Evolutionary conservation across 192 early-diverging fungal species (phyloP).

Genomic region (Coemansia sp.): DNA sequence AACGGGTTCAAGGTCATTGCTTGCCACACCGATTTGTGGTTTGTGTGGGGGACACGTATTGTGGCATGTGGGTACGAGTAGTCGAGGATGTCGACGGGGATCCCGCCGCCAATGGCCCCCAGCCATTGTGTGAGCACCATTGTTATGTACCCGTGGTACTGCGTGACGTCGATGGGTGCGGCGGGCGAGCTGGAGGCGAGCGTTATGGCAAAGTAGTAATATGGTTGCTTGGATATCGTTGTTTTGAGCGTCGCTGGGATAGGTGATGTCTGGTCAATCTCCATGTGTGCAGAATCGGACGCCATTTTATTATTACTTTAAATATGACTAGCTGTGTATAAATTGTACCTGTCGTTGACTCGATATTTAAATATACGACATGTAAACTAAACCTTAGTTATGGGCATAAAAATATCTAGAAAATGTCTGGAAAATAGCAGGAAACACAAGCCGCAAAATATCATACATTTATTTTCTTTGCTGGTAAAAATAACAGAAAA

Average conservation of each 20-base stretch:
- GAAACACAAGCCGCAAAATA: too few species aligned
- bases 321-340: background rate
- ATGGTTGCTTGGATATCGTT: constrained; percentile 46
- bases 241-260: constrained; percentile 20
- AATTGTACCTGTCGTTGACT: too few species aligned
- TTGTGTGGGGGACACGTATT: constrained; percentile 40
- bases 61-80: constrained; percentile 19
- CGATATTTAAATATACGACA: too few species aligned
- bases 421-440: too few species aligned
- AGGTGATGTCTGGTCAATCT: constrained; percentile 7
- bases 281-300: constrained; percentile 3
- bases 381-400: too few species aligned
- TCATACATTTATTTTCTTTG: background rate
- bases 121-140: constrained; percentile 37
- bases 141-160: constrained; percentile 32
- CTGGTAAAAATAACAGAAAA: background rate
- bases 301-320: background rate
- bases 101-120: constrained; percentile 35
- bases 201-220: constrained; percentile 42
- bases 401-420: too few species aligned
- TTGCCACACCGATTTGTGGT: constrained; percentile 44
- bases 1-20: constrained; percentile 37
- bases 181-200: constrained; percentile 14
- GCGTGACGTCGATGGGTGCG: constrained; percentile 1
- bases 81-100: constrained; percentile 35